Evolutionary conservation across 2,329 filamentous ascomycete genomes (phyloP).

Genomic region (Colletotrichum noveboracense): DNA sequence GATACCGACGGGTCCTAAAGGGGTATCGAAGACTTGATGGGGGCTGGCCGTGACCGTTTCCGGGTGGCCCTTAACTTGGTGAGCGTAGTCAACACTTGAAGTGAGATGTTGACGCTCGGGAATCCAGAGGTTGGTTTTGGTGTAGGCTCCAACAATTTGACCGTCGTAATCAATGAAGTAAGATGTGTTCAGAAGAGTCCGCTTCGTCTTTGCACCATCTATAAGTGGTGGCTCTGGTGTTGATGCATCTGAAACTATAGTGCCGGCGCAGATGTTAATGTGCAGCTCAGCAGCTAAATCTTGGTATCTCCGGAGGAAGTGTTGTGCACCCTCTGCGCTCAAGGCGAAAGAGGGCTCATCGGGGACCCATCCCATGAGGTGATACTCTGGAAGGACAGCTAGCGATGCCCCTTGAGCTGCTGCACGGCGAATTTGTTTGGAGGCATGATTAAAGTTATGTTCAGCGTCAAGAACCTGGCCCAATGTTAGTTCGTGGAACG

Average conservation of each 20-base stretch:
- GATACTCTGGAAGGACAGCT: constrained; percentile 9
- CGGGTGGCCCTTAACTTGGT: background rate
- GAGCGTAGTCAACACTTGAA: constrained; percentile 30
- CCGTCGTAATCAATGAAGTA: constrained; percentile 58
- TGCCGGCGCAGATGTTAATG: constrained; percentile 63
- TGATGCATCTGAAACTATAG: constrained; percentile 59
- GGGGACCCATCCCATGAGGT: constrained; percentile 15
- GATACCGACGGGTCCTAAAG: constrained; percentile 58
- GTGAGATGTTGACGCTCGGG: constrained; percentile 54
- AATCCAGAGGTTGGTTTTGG: constrained; percentile 63
- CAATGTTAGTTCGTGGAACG: background rate
- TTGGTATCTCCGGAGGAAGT: constrained; percentile 54
- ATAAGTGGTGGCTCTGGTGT: background rate
- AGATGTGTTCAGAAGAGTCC: constrained; percentile 42
- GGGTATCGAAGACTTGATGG: constrained; percentile 45
- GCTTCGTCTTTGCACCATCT: background rate
- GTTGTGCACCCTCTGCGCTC: background rate
- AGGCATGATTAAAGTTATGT: constrained; percentile 5
- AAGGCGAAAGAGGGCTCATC: constrained; percentile 7
- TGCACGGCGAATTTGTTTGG: background rate
- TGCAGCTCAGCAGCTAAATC: constrained; percentile 55
- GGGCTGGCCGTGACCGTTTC: constrained; percentile 13
- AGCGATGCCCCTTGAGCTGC: constrained; percentile 5
- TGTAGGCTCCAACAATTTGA: constrained; percentile 53
- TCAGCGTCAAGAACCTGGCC: background rate